Percentiles rank a stretch among this genome's conserved stretches.
Conservation (phyloP, 2,329 filamentous ascomycete genomes). For the Talaromyces sp. region DNA sequence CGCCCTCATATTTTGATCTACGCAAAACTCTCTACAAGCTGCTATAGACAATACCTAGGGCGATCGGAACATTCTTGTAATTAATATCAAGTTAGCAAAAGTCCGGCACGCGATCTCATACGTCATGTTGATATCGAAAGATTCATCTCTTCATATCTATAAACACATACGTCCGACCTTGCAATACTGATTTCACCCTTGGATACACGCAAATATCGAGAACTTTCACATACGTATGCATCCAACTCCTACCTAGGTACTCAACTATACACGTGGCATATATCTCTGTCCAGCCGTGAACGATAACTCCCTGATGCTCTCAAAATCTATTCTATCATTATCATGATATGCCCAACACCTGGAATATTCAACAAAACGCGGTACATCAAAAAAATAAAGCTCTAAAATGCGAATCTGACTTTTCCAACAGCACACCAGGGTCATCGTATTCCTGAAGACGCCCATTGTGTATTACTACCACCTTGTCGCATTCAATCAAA, state of each 20-base stretch:
- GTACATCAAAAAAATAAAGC: neutral
- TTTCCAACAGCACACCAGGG: neutral
- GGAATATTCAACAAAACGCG: too few species aligned
- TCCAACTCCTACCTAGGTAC: too few species aligned
- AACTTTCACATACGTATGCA: too few species aligned
- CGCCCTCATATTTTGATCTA: neutral
- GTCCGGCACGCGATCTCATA: neutral
- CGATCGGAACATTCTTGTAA: neutral
- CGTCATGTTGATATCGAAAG: too few species aligned
- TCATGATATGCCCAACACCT: neutral
- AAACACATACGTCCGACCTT: too few species aligned
- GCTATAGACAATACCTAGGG: neutral
- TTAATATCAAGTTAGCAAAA: neutral
- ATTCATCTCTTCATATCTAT: too few species aligned
- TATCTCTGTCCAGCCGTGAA: too few species aligned
- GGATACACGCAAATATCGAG: too few species aligned
- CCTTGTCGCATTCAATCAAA: neutral
- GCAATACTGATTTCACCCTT: too few species aligned
- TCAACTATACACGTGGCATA: too few species aligned
- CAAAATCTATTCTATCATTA: neutral
- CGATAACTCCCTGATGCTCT: neutral
- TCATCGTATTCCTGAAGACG: conserved; percentile 2
- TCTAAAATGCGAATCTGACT: neutral
- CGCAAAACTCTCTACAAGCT: neutral
- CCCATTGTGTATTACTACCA: neutral